Evolutionary conservation across 257 asterid species (phyloP), one percentile per base, ranked within the genome.

Genomic region (Solanum gandarillasii): DNA sequence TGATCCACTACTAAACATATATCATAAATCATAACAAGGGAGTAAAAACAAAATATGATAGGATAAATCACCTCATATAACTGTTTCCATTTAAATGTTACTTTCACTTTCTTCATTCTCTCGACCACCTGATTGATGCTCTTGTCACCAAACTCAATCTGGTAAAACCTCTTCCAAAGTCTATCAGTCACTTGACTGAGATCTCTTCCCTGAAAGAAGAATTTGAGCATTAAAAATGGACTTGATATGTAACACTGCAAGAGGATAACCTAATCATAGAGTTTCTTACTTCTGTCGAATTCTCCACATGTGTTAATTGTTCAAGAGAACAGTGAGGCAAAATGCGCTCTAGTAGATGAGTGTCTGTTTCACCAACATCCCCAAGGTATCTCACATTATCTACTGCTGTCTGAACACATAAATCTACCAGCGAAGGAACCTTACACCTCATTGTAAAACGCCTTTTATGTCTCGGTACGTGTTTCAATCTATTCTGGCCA

Each of bases 351-450:
- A 97, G 91, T 82, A 97, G 95, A 89, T 93, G 93, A 87, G 5
- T 46, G 32, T 97, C 99, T 8, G 96, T 92, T 89, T 92, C 95
- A 68, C 99, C 98, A 89, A 97, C 98, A 92, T 97, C 92, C 70
- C 99, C 98, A 36, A 97, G 93, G 92, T 95, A 94, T 87, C 95
- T 89, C 87, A 95, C 93, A 91, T 95, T 94, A 88, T 92, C 94
- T 88, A 97, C 88, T 12, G 95, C 98, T 82, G 88, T 27, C 89
- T 87, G 94, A 86, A 96, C 96, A 88, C 98, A 94, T 25, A 95
- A 91, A 91, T 96, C 99, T 73, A 95, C 95, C 88, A 96, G 90
- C 0, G 99, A 92, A 43, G 99, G 99, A 39, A 83, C 89, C 90
- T 79, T 85, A 7, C 14, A 86, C 90, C 65, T 90, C 91, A n/a